A percentile compares a stretch with the other conserved stretches of the same genome.
Evolutionary conservation across 2,329 filamentous ascomycete genomes (phyloP).

Genomic region (Amauroascus verrucosus): DNA sequence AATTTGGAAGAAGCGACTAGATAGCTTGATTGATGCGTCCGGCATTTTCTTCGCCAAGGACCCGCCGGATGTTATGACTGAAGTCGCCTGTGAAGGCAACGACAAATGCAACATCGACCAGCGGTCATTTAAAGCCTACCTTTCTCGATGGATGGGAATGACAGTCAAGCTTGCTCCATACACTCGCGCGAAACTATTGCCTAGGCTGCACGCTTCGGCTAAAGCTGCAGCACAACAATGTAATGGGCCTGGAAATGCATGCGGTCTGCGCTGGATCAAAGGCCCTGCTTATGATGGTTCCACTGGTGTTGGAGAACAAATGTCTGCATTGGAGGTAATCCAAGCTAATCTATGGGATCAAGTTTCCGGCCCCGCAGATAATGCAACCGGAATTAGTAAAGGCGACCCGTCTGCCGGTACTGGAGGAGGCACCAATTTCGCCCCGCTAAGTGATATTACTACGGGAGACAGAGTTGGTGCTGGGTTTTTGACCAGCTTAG

Average conservation of each 20-base stretch:
- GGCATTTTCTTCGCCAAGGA: conserved; percentile 43
- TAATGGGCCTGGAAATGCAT: conserved; percentile 20
- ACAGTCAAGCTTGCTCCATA: conserved; percentile 50
- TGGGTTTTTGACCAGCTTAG: conserved; percentile 51
- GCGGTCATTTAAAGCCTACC: conserved; percentile 56
- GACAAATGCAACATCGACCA: conserved; percentile 53
- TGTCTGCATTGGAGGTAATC: conserved; percentile 57
- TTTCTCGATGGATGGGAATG: conserved; percentile 50
- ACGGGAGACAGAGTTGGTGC: conserved; percentile 59
- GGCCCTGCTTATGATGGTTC: conserved; percentile 46
- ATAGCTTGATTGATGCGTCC: conserved; percentile 46
- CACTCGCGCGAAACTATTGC: conserved; percentile 42
- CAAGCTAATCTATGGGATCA: conserved; percentile 44
- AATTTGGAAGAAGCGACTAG: conserved; percentile 45
- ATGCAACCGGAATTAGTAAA: conserved; percentile 44
- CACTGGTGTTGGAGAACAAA: conserved; percentile 58
- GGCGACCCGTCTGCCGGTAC: conserved; percentile 31
- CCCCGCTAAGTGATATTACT: conserved; percentile 40
- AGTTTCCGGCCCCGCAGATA: conserved; percentile 32
- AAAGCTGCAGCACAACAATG: conserved; percentile 40
- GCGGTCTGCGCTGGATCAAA: conserved; percentile 31
- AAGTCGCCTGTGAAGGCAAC: conserved; percentile 48
- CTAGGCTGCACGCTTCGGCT: conserved; percentile 45
- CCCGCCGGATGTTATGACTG: conserved; percentile 44
- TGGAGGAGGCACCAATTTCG: conserved; percentile 31